These are phyloP conservation scores for Solanum ossicruentum DNA, from an alignment of 257 asterid genomes.

Conservation along the genomic window DNA sequence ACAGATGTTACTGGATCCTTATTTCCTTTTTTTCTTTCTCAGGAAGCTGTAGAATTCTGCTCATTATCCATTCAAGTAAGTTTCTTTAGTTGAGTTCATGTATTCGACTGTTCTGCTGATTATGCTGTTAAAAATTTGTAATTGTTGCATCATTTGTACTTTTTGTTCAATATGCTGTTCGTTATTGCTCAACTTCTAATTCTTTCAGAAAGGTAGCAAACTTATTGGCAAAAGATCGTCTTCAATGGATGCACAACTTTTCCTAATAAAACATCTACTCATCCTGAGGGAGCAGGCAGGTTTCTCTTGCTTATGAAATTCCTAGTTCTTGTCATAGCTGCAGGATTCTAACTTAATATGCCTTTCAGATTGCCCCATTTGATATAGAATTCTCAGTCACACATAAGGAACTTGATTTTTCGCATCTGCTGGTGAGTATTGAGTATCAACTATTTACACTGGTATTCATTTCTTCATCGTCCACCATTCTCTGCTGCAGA, in stretches of 20 bases:
- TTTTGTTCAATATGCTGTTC: conserved; percentile 10
- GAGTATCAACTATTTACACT: neutral
- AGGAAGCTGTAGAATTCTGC: conserved; percentile 98
- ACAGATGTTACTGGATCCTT: neutral
- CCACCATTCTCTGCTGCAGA: neutral
- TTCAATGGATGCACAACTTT: conserved; percentile 84
- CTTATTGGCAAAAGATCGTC: conserved; percentile 62
- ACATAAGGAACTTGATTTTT: conserved; percentile 99
- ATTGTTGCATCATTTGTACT: neutral
- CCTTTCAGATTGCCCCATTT: conserved; percentile 92
- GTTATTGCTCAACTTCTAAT: conserved; percentile 8
- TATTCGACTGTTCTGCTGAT: neutral
- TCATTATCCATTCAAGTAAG: conserved; percentile 85
- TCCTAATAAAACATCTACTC: conserved; percentile 88
- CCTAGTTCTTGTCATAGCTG: neutral
- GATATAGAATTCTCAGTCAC: conserved; percentile 96
- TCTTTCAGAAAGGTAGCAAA: conserved; percentile 86
- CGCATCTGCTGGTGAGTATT: conserved; percentile 83
- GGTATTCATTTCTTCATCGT: neutral
- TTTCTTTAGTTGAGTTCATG: neutral
- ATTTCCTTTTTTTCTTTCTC: conserved; percentile 16
- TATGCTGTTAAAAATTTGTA: neutral
- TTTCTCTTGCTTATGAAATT: conserved; percentile 4
- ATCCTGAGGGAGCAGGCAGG: conserved; percentile 73
- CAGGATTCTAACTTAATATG: conserved; percentile 13